Percentiles rank a stretch among this genome's conserved stretches.
Evolutionary conservation across 208 protist genomes (phyloP).

Genomic region (Crithidia acanthocephali): DNA sequence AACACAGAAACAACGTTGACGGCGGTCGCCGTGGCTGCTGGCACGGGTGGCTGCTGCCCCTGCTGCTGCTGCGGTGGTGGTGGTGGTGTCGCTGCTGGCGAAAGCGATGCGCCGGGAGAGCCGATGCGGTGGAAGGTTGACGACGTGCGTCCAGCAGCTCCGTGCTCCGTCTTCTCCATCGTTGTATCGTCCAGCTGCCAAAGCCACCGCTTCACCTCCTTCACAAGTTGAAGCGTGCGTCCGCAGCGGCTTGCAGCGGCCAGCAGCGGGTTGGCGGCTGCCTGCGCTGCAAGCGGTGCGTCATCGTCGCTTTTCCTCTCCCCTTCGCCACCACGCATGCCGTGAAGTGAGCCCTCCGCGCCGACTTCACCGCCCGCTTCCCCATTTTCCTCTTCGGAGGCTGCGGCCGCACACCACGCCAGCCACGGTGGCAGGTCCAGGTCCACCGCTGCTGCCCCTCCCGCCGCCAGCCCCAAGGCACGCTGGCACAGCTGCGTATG

Average conservation of each 20-base stretch:
- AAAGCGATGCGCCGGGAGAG: too few relatives aligned
- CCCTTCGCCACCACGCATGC: too few relatives aligned
- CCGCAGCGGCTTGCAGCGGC: constrained; percentile 1
- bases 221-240: constrained; percentile 19
- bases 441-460: background rate
- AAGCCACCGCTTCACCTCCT: constrained; percentile 48
- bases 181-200: constrained; percentile 32
- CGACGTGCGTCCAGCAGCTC: background rate
- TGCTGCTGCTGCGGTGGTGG: background rate
- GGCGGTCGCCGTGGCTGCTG: background rate
- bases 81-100: background rate
- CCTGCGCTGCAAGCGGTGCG: background rate
- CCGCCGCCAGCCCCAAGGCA: constrained; percentile 8
- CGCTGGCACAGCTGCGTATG: constrained; percentile 27
- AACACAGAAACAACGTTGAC: background rate
- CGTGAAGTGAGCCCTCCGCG: too few relatives aligned
- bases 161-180: background rate
- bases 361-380: background rate
- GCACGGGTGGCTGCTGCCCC: background rate
- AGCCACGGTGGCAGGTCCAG: constrained; percentile 26
- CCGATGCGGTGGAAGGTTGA: too few relatives aligned
- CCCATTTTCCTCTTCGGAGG: background rate
- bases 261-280: background rate
- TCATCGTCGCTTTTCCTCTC: background rate
- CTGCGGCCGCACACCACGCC: constrained; percentile 13